Evolutionary conservation across 2,329 filamentous ascomycete genomes (phyloP).

Genomic region (Paecilomyces dactylethromorphus): DNA sequence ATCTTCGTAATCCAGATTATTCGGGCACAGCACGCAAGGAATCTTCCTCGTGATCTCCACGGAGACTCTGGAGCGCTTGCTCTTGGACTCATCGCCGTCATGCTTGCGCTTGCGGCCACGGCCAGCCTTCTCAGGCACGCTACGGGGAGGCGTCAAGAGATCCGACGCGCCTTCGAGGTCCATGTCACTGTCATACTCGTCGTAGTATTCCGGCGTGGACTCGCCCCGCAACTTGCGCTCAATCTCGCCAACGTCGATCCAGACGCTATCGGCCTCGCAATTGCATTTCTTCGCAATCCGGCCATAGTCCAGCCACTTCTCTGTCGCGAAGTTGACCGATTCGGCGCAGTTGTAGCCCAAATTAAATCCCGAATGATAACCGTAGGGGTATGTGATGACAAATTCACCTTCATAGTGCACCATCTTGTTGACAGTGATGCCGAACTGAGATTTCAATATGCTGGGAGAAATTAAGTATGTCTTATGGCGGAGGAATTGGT

Average conservation of each 20-base stretch:
- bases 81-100: conserved; percentile 49
- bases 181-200: conserved; percentile 54
- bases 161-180: conserved; percentile 59
- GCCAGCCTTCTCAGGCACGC: conserved; percentile 63
- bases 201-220: conserved; percentile 47
- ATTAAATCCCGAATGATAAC: conserved; percentile 97
- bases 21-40: conserved; percentile 87
- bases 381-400: conserved; percentile 96
- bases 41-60: conserved; percentile 65
- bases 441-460: conserved; percentile 77
- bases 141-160: conserved; percentile 71
- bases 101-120: conserved; percentile 64
- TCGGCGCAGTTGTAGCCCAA: conserved; percentile 98
- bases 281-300: conserved; percentile 95
- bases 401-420: conserved; percentile 97
- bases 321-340: conserved; percentile 95
- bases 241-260: conserved; percentile 95
- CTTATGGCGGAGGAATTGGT: conserved; percentile 95
- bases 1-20: conserved; percentile 73
- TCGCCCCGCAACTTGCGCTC: conserved; percentile 90
- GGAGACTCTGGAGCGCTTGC: conserved; percentile 72
- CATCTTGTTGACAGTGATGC: conserved; percentile 92
- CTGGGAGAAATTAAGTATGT: conserved; percentile 93
- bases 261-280: conserved; percentile 94
- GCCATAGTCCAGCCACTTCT: conserved; percentile 91